phyloP scores from a whole-genome alignment of 495 filamentous ascomycete species.

The Penicillium alfredii region DNA sequence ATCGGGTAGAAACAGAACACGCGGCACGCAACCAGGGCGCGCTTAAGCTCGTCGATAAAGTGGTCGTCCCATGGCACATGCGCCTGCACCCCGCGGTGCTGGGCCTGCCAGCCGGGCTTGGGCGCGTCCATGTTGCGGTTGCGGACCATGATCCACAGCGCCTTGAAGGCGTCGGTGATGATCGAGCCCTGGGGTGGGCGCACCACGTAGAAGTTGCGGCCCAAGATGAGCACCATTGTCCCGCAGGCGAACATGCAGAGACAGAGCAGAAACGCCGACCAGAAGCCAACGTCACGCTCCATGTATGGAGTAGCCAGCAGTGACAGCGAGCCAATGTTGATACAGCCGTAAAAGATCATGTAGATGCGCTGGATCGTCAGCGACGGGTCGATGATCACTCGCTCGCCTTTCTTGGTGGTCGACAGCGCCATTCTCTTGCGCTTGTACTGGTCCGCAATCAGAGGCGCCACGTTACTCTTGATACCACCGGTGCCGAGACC shows the following conservation, averaged over 20 bases:
- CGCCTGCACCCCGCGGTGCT: conserved; percentile 30
- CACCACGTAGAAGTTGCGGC: conserved; percentile 54
- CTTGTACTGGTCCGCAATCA: conserved; percentile 70
- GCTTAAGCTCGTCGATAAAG: conserved; percentile 59
- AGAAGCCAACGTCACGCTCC: conserved; percentile 65
- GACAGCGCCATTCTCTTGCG: conserved; percentile 53
- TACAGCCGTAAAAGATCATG: conserved; percentile 68
- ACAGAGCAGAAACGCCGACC: conserved; percentile 68
- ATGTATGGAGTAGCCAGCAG: conserved; percentile 59
- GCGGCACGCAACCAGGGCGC: conserved; percentile 52
- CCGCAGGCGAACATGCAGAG: conserved; percentile 54
- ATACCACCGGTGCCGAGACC: conserved; percentile 61
- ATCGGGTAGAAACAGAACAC: conserved; percentile 56
- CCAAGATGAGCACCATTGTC: conserved; percentile 45
- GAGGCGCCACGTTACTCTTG: conserved; percentile 59
- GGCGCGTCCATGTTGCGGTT: conserved; percentile 52
- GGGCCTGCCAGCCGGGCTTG: conserved; percentile 54
- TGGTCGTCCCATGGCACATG: conserved; percentile 52
- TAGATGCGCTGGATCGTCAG: conserved; percentile 71
- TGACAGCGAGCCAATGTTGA: conserved; percentile 70
- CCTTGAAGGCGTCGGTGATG: conserved; percentile 56
- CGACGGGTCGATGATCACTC: conserved; percentile 68
- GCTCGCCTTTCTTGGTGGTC: conserved; percentile 56
- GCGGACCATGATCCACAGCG: conserved; percentile 51
- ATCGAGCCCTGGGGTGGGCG: conserved; percentile 59